Evolutionary conservation across 1,284 basidiomycete genomes (phyloP).

Genomic region (Agroathelia rolfsii): DNA sequence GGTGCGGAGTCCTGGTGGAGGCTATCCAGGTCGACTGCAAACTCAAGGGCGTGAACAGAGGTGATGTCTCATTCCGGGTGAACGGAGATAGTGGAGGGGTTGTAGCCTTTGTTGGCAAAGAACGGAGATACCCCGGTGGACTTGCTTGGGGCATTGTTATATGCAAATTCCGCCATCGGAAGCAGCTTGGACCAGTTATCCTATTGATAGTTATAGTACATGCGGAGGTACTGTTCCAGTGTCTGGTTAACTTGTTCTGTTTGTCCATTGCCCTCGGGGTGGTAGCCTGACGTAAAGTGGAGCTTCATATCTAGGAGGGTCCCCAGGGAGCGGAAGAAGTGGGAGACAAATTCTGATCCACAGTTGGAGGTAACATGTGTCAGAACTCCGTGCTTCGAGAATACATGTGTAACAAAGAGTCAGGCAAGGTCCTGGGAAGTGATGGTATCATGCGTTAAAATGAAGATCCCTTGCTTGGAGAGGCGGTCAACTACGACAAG

Average conservation of each 20-base stretch:
- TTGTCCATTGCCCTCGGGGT: conserved; percentile 30
- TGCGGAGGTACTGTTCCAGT: conserved; percentile 20
- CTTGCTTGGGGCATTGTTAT: conserved; percentile 20
- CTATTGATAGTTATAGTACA: conserved; percentile 20
- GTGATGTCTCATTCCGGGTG: conserved; percentile 4
- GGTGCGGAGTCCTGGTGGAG: too few relatives aligned
- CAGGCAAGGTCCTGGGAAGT: conserved; percentile 16
- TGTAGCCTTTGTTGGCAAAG: conserved; percentile 19
- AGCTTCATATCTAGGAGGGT: conserved; percentile 2
- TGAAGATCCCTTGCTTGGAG: conserved; percentile 22
- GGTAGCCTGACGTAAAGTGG: too few relatives aligned
- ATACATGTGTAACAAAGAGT: conserved; percentile 14
- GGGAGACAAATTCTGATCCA: conserved; percentile 13
- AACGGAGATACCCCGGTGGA: conserved; percentile 20
- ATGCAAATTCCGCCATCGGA: conserved; percentile 23
- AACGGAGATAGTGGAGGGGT: conserved; percentile 15
- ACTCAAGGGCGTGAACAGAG: conserved; percentile 4
- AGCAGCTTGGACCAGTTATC: conserved; percentile 22
- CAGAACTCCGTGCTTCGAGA: conserved; percentile 15
- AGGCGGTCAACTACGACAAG: conserved; percentile 24
- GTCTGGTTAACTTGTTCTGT: conserved; percentile 25
- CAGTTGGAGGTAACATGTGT: conserved; percentile 16
- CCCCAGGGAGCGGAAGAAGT: conserved; percentile 13
- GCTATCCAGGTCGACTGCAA: conserved; percentile 7
- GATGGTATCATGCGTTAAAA: conserved; percentile 15